A percentile compares a stretch with the other conserved stretches of the same genome.
Evolutionary conservation across 2,329 filamentous ascomycete genomes (phyloP).

Genomic region (Fusarium heterosporum): DNA sequence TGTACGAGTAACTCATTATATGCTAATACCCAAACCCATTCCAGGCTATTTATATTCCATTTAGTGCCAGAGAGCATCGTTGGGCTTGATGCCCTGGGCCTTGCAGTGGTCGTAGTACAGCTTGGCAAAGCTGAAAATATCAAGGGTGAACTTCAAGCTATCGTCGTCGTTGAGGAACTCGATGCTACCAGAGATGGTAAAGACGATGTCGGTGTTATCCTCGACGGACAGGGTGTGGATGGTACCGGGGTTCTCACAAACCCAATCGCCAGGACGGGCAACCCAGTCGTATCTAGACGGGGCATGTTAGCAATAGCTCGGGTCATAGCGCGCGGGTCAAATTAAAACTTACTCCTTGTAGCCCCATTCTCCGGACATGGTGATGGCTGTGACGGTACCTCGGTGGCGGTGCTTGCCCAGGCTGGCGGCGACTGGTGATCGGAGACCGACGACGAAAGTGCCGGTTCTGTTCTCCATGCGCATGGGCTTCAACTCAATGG

Average conservation of each 20-base stretch:
- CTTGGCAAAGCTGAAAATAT: constrained; percentile 43
- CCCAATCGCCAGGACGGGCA: constrained; percentile 43
- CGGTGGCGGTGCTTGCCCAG: constrained; percentile 38
- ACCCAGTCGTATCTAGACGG: constrained; percentile 42
- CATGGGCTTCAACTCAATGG: constrained; percentile 36
- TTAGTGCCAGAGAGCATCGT: constrained; percentile 31
- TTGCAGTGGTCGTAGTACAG: constrained; percentile 36
- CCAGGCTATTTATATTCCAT: background rate
- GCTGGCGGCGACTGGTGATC: constrained; percentile 32
- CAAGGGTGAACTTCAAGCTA: constrained; percentile 38
- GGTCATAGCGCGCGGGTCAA: no score
- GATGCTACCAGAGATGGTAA: constrained; percentile 43
- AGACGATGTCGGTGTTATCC: constrained; percentile 43
- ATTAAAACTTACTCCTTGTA: constrained; percentile 34
- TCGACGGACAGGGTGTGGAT: constrained; percentile 43
- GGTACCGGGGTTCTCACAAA: constrained; percentile 43
- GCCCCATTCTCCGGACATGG: constrained; percentile 43
- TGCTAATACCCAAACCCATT: background rate
- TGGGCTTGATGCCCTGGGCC: constrained; percentile 34
- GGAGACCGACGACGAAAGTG: constrained; percentile 34
- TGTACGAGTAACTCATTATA: background rate
- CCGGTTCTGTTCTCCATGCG: constrained; percentile 38
- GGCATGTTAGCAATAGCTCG: constrained; percentile 11
- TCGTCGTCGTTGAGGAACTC: constrained; percentile 46
- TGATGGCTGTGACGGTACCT: constrained; percentile 36